These are phyloP conservation scores for Boletus rufocinnamomeus DNA, from an alignment of 768 basidiomycete genomes.

Conservation along the genomic window DNA sequence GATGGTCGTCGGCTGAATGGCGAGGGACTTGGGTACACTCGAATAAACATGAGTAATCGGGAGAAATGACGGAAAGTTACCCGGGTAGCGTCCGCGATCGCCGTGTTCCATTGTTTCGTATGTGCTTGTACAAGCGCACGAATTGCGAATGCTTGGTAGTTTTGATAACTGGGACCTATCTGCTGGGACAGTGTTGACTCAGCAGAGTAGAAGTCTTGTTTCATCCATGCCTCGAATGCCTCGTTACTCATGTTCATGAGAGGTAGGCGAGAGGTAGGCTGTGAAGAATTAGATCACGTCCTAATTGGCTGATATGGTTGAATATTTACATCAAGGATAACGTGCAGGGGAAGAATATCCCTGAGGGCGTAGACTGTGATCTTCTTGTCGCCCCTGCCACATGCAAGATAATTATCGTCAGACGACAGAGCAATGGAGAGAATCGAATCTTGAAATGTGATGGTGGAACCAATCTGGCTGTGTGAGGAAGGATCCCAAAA, in stretches of 20 bases:
- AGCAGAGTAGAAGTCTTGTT: not conserved
- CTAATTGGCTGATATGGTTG: not conserved
- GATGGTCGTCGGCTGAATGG: not conserved
- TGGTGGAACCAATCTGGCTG: not conserved
- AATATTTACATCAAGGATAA: slow-evolving; percentile 6
- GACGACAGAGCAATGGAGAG: not conserved
- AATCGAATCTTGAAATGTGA: not conserved
- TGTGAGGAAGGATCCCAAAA: not conserved
- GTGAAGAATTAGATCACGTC: no score
- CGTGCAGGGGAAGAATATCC: not conserved
- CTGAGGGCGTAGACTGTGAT: not conserved
- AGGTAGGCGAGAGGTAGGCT: slow-evolving; percentile 4
- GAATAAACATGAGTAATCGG: not conserved
- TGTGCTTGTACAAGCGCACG: slow-evolving; percentile 3
- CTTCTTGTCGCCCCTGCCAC: not conserved
- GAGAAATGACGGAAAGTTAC: not conserved
- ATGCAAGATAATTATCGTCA: not conserved
- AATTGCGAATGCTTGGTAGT: not conserved
- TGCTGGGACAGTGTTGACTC: no score
- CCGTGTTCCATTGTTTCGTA: not conserved
- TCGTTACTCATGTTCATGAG: not conserved
- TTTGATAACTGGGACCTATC: no score
- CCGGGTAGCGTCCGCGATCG: not conserved
- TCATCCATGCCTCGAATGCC: slow-evolving; percentile 4
- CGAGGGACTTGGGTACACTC: not conserved